Base-by-base conservation (phyloP, 352 stramenopile genomes). In the Elongisporangium senticosum region DNA sequence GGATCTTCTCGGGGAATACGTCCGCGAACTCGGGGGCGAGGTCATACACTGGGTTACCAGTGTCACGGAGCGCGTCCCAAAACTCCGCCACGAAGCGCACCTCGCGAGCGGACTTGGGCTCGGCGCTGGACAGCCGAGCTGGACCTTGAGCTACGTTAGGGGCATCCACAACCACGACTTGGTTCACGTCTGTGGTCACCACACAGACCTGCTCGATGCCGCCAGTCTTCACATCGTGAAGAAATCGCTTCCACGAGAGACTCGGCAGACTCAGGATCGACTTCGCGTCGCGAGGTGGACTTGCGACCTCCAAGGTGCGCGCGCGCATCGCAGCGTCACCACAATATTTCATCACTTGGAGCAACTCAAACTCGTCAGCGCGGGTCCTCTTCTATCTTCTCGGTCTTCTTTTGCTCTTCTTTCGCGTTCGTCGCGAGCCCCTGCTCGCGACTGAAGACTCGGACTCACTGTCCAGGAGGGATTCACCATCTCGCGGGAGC, bases 1-100 rank as follows among this genome's bases (percentile, higher is more conserved):
- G 23, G 23, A 72, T 50, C 21, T 65, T 63, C 13, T 78, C 61
- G 0, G 63, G 56, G 7, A 72, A 71, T 14, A 69, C 49, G 20
- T 68, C 39, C 2, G 59, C 49, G 23, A 26, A 26, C 23, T 26
- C n/a, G 0, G 37, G 33, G 8, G 55, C 61, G 19, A 63, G 48
- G 7, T 58, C n/a, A 51, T 55, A 59, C 22, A 54, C 53, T 5
- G 21, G 51, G n/a, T 59, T 72, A 14, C 19, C 47, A 39, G 50
- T 39, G 0, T 49, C 49, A 17, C 51, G 49, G 0, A 70, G 50
- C 0, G 49, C 49, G 23, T 26, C 23, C 51, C 51, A 56, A 21
- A n/a, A 56, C 23, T 56, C 21, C 22, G 51, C 21, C 8, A 22
- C 24, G 14, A 56, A 56, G 8, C 51, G 51, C 51, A 40, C 51